A percentile compares a stretch with the other conserved stretches of the same genome.
These are phyloP conservation scores for Paraphoma chrysanthemicola DNA, from an alignment of 2,329 filamentous ascomycete genomes.

Conservation along the genomic window DNA sequence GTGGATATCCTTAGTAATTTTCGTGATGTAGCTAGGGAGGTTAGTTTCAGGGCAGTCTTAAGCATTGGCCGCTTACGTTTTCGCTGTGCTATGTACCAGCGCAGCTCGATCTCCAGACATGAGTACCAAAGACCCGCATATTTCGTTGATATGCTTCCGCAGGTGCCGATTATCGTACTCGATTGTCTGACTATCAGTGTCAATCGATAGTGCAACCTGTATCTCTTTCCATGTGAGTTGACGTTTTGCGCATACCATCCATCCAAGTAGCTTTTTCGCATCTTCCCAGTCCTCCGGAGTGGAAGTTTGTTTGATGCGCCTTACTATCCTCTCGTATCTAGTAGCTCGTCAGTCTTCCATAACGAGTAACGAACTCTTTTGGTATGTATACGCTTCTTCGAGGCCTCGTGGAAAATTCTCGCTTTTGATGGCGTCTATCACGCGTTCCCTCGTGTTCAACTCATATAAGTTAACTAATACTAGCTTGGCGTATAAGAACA, in stretches of 20 bases:
- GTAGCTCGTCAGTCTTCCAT: background rate
- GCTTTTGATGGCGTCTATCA: slow-evolving; percentile 19
- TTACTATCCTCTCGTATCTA: slow-evolving; percentile 34
- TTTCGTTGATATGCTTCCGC: slow-evolving; percentile 31
- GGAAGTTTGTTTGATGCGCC: slow-evolving; percentile 22
- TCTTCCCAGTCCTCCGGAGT: slow-evolving; percentile 18
- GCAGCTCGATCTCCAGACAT: slow-evolving; percentile 1
- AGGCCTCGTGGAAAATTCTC: slow-evolving; percentile 26
- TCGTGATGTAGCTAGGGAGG: slow-evolving; percentile 24
- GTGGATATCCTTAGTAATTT: slow-evolving; percentile 23
- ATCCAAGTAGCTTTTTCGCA: slow-evolving; percentile 29
- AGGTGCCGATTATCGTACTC: slow-evolving; percentile 26
- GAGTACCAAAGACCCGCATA: slow-evolving; percentile 27
- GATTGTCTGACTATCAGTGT: slow-evolving; percentile 21
- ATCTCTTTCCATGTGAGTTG: slow-evolving; percentile 35
- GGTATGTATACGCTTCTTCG: slow-evolving; percentile 22
- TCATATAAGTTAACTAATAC: slow-evolving; percentile 27
- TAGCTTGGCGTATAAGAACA: slow-evolving; percentile 38
- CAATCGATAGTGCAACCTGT: slow-evolving; percentile 33
- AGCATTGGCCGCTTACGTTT: slow-evolving; percentile 14
- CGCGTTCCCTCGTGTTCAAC: slow-evolving; percentile 17
- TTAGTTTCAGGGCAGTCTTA: slow-evolving; percentile 1
- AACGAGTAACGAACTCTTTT: background rate
- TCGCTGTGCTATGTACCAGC: slow-evolving; percentile 31
- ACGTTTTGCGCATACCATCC: slow-evolving; percentile 38